Base-by-base conservation (phyloP, 2,329 filamentous ascomycete genomes). In the Aspergillus sp. region DNA sequence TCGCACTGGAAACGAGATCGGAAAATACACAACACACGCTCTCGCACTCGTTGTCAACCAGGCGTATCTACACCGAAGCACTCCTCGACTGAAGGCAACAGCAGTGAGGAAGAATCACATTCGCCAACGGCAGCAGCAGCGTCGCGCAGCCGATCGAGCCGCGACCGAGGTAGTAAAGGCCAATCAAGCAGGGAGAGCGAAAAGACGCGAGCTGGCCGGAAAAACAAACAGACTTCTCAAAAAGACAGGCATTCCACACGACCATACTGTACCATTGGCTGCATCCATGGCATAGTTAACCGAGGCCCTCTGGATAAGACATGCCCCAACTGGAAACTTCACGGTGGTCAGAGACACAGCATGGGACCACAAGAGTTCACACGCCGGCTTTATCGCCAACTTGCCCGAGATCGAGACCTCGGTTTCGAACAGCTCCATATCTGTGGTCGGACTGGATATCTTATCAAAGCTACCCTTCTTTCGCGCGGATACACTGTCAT, bases 1-100 rank as follows among this genome's bases (percentile, higher is more conserved):
- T 68, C 61, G 9, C 8, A 49, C 30, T 46, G 44, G 44, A 46
- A 46, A 46, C 41, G 12, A 90, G 91, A 13, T 13, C 33, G 2
- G 11, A 34, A 34, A 5, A 34, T 13, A 13, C 13, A 34, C 33
- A 34, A 34, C 11, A 34, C 33, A 12, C 33, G 33, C 11, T 34
- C 11, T 13, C 33, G 33, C 7, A 50, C 59, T 60, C 56, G 48
- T 15, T 65, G 56, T 50, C n/a, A 62, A 58, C 59, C 46, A 53
- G 58, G 15, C 20, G 5, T 17, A 20, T 63, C 61, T 22, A 63
- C 57, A 9, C 61, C 50, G 17, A n/a, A n/a, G n/a, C n/a, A n/a
- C n/a, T n/a, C n/a, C n/a, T n/a, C n/a, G n/a, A n/a, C n/a, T n/a
- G n/a, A n/a, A n/a, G n/a, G n/a, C n/a, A n/a, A n/a, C n/a, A n/a